A percentile compares a stretch with the other conserved stretches of the same genome.
phyloP scores from a whole-genome alignment of 129 eudicot species.

The Chrysanthemum lavandulifolium region DNA sequence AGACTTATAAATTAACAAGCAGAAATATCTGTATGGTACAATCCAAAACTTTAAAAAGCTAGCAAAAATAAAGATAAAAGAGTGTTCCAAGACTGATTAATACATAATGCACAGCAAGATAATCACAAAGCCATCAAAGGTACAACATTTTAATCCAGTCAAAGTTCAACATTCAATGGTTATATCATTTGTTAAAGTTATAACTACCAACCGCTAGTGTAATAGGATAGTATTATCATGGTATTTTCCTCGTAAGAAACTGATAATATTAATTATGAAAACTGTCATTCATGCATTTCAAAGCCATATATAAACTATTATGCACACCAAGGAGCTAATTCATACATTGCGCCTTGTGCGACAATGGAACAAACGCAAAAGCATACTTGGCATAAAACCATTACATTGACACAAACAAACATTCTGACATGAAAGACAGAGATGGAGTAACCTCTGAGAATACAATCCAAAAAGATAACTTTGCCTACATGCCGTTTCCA shows the following conservation, averaged over 20 bases:
- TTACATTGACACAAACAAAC: too few relatives aligned
- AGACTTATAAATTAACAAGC: background rate
- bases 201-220: too few relatives aligned
- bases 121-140: constrained; percentile 3
- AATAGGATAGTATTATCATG: too few relatives aligned
- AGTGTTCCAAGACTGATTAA: background rate
- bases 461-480: too few relatives aligned
- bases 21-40: background rate
- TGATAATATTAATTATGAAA: too few relatives aligned
- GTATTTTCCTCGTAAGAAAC: too few relatives aligned
- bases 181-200: background rate
- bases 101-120: background rate
- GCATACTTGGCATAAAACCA: background rate
- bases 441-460: too few relatives aligned
- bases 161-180: constrained; percentile 19
- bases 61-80: too few relatives aligned
- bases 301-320: background rate
- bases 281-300: background rate
- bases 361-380: background rate
- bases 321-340: background rate
- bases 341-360: background rate
- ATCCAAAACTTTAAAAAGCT: too few relatives aligned
- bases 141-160: constrained; percentile 6
- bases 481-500: too few relatives aligned
- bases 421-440: too few relatives aligned